Base-by-base conservation (phyloP, 139 green algal species). In the Chlamydomonas applanata region DNA sequence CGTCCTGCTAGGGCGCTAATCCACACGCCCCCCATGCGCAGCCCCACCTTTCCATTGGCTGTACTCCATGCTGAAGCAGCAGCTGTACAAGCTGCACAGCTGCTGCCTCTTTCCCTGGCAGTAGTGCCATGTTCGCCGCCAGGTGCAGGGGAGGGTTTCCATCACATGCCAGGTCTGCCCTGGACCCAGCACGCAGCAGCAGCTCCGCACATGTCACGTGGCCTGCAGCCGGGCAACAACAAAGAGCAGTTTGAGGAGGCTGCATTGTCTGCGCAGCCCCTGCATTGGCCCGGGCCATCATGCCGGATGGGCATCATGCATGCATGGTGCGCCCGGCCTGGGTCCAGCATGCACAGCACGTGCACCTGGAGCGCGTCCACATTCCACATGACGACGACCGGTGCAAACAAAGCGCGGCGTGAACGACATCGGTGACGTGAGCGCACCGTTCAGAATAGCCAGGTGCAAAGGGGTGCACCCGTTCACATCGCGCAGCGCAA, bases 381-480 rank as follows among this genome's bases (percentile, higher is more conserved):
- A n/a, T n/a, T n/a, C n/a, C n/a, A n/a, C n/a, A n/a, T n/a, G n/a
- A n/a, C n/a, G n/a, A n/a, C n/a, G n/a, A n/a, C n/a, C n/a, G n/a
- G n/a, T n/a, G n/a, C n/a, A n/a, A n/a, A n/a, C n/a, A n/a, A n/a
- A n/a, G n/a, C n/a, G n/a, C n/a, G n/a, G n/a, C n/a, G n/a, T n/a
- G n/a, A n/a, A n/a, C n/a, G n/a, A n/a, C n/a, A n/a, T n/a, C n/a
- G n/a, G 13, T 30, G 46, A 2, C 33, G 2, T 33, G 4, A 57
- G 24, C 71, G 29, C 35, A 86, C 92, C 89, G 44, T 90, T 79
- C 3, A 97, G 75, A 22, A 96, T 75, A 25, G 92, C 90, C 1
- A 97, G 56, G 81, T 97, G 92, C 63, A 97, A 63, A 0, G 93
- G 89, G 14, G 92, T 94, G 73, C 84, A 92, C 1, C 79, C 73